phyloP scores from a whole-genome alignment of 106 monocot species.

The Platanthera guangdongensis region DNA sequence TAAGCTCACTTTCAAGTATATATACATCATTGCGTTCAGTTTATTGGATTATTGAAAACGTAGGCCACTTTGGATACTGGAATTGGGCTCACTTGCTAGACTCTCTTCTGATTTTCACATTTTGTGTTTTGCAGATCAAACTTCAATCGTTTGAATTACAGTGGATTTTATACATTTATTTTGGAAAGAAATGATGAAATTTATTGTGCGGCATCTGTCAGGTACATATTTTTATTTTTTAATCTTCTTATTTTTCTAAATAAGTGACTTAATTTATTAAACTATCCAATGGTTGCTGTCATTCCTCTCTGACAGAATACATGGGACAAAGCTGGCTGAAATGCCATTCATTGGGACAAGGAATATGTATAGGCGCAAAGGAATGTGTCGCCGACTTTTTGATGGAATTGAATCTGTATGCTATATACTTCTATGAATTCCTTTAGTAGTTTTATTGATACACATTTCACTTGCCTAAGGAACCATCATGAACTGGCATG shows the following conservation, averaged over 20 bases:
- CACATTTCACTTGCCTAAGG: neutral
- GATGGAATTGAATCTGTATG: slow-evolving; percentile 65
- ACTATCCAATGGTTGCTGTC: neutral
- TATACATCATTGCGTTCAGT: neutral
- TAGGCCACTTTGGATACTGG: neutral
- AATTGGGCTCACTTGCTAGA: neutral
- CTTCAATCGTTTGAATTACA: slow-evolving; percentile 65
- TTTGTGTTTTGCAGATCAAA: slow-evolving; percentile 60
- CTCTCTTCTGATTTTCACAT: neutral
- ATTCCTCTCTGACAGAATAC: slow-evolving; percentile 39
- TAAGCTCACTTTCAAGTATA: neutral
- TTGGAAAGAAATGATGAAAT: slow-evolving; percentile 86
- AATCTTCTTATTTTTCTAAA: slow-evolving; percentile 12
- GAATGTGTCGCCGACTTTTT: slow-evolving; percentile 83
- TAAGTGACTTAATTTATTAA: neutral
- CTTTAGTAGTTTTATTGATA: neutral
- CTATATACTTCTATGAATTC: neutral
- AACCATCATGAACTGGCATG: neutral
- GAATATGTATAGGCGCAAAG: slow-evolving; percentile 71
- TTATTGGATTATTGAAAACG: neutral
- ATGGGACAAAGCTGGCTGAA: slow-evolving; percentile 76
- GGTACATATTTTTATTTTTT: slow-evolving; percentile 24
- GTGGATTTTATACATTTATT: slow-evolving; percentile 85
- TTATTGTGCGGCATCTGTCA: slow-evolving; percentile 74
- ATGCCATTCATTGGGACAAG: slow-evolving; percentile 98